A percentile compares a stretch with the other conserved stretches of the same genome.
phyloP scores from a whole-genome alignment of 179 eudicot genomes.

The Monotropa hypopitys region DNA sequence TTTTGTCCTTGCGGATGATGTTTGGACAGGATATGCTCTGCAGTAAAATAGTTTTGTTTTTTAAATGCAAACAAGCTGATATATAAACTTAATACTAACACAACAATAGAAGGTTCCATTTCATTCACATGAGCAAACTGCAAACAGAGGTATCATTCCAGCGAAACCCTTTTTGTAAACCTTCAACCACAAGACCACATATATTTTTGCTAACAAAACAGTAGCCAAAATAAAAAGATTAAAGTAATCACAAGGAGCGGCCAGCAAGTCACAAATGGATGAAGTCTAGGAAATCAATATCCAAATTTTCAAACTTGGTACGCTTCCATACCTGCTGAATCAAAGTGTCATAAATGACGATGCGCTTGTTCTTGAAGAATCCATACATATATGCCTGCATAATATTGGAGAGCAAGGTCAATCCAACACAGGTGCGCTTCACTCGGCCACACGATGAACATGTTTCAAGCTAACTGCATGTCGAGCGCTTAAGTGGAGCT shows the following conservation, averaged over 20 bases:
- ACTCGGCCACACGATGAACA: too few species aligned
- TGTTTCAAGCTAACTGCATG: too few species aligned
- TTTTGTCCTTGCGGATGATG: too few species aligned
- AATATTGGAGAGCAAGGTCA: slow-evolving; percentile 11
- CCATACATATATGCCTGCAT: slow-evolving; percentile 99
- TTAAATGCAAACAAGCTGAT: neutral
- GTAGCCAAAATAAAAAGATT: neutral
- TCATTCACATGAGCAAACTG: neutral
- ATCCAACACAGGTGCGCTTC: too few species aligned
- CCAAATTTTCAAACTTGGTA: neutral
- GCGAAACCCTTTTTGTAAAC: neutral
- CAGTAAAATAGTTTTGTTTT: neutral
- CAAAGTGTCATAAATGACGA: slow-evolving; percentile 88
- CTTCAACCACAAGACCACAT: neutral
- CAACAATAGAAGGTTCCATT: neutral
- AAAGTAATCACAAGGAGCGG: neutral
- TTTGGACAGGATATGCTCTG: too few species aligned
- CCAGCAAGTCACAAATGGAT: slow-evolving; percentile 5
- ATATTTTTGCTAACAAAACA: neutral
- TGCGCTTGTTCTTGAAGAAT: slow-evolving; percentile 92
- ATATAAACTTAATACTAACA: neutral
- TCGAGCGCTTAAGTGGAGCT: too few species aligned
- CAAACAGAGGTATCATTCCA: neutral
- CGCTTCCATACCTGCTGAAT: slow-evolving; percentile 58
- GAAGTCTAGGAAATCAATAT: neutral